Evolutionary conservation across 2,329 filamentous ascomycete species (phyloP).

Genomic region (Diplodia seriata): DNA sequence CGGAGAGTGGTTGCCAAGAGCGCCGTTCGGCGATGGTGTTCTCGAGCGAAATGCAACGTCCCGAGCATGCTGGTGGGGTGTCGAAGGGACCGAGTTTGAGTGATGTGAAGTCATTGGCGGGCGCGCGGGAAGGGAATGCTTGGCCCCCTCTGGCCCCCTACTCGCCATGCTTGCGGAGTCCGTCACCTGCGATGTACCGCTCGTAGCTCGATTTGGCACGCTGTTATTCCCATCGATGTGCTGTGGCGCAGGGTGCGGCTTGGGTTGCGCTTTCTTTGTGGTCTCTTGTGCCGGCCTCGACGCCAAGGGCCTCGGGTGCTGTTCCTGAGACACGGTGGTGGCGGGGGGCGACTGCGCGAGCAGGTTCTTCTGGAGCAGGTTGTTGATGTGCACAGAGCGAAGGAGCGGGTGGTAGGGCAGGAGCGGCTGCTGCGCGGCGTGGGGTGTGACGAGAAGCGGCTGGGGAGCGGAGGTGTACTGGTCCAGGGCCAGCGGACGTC

Average conservation of each 20-base stretch:
- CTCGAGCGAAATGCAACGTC: conserved; percentile 79
- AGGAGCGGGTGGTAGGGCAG: conserved; percentile 40
- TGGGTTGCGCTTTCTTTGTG: conserved; percentile 43
- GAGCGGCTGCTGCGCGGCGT: conserved; percentile 36
- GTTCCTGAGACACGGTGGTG: conserved; percentile 50
- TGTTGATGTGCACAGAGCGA: conserved; percentile 41
- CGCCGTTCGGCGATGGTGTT: conserved; percentile 78
- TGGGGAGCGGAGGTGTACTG: conserved; percentile 33
- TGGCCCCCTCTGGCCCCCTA: conserved; percentile 41
- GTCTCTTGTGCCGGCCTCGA: conserved; percentile 28
- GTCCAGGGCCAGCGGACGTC: conserved; percentile 33
- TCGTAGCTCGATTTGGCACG: conserved; percentile 42
- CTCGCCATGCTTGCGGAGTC: conserved; percentile 42
- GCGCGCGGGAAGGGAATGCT: conserved; percentile 47
- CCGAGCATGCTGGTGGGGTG: conserved; percentile 85
- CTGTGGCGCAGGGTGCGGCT: conserved; percentile 39
- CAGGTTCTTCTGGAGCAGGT: conserved; percentile 37
- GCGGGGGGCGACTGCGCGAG: conserved; percentile 39
- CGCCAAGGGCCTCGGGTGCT: conserved; percentile 30
- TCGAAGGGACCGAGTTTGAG: conserved; percentile 91
- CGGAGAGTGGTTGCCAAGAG: conserved; percentile 80
- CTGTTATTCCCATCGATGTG: conserved; percentile 49
- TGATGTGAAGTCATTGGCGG: conserved; percentile 66
- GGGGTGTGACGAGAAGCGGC: conserved; percentile 32
- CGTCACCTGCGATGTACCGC: conserved; percentile 49